Percentiles rank a stretch among this genome's conserved stretches.
Conservation (phyloP, 2,329 filamentous ascomycete genomes). For the Aureobasidium sp. region DNA sequence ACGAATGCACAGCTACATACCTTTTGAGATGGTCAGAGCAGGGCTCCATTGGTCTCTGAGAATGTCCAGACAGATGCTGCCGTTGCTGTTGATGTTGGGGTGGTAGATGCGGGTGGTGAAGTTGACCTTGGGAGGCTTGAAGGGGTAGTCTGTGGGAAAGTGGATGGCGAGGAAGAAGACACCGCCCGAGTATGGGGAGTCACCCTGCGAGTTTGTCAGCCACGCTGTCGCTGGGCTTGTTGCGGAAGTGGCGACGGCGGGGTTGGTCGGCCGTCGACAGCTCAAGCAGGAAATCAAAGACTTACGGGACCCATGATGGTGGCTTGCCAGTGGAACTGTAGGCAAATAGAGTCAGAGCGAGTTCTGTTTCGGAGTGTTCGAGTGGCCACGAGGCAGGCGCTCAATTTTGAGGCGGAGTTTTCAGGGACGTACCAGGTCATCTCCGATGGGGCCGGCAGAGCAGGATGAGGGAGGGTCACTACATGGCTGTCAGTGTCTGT, state of each 20-base stretch:
- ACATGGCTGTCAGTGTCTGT: constrained; percentile 29
- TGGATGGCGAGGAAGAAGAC: constrained; percentile 99
- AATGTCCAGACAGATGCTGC: constrained; percentile 98
- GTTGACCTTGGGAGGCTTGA: constrained; percentile 99
- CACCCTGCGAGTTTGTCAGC: constrained; percentile 51
- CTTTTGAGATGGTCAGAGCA: constrained; percentile 96
- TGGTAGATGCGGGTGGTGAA: constrained; percentile 99
- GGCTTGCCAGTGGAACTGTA: constrained; percentile 98
- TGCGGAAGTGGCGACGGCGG: constrained; percentile 8
- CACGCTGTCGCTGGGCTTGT: background rate
- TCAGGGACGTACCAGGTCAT: constrained; percentile 78
- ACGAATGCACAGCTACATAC: constrained; percentile 41
- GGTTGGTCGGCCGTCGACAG: background rate
- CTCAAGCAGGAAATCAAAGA: constrained; percentile 23
- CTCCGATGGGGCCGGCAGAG: constrained; percentile 92
- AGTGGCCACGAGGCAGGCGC: constrained; percentile 14
- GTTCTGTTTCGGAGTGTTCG: constrained; percentile 18
- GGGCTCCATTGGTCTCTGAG: constrained; percentile 99
- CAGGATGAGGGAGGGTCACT: constrained; percentile 98
- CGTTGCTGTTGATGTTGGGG: constrained; percentile 99
- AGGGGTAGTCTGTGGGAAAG: constrained; percentile 99
- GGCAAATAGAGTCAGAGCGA: constrained; percentile 27
- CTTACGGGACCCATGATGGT: constrained; percentile 99
- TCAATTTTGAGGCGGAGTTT: constrained; percentile 14
- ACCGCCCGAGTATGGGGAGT: constrained; percentile 95